Evolutionary conservation across 1,284 basidiomycete species (phyloP).

Genomic region (Naganishia sp.): DNA sequence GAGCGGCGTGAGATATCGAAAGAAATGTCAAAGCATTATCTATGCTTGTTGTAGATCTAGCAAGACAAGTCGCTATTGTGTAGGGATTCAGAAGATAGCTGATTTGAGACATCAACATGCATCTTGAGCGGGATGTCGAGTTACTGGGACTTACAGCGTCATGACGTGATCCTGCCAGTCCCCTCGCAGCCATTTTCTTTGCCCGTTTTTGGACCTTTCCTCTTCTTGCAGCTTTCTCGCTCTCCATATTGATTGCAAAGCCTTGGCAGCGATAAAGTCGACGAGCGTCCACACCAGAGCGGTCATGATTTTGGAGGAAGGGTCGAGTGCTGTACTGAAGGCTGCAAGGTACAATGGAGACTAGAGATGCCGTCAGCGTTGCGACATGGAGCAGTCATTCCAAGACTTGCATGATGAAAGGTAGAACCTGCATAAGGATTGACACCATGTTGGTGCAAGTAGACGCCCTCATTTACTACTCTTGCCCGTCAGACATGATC

Average conservation of each 20-base stretch:
- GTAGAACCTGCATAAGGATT: constrained; percentile 82
- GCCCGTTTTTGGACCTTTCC: neutral
- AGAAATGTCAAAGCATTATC: constrained; percentile 72
- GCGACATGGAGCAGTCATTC: neutral
- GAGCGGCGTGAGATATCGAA: constrained; percentile 69
- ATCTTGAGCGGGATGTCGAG: neutral
- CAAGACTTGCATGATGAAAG: constrained; percentile 71
- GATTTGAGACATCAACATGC: neutral
- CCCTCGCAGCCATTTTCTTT: constrained; percentile 30
- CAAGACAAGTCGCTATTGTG: constrained; percentile 72
- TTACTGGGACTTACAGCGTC: constrained; percentile 59
- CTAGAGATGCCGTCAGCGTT: constrained; percentile 53
- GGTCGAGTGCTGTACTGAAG: constrained; percentile 68
- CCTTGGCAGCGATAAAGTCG: constrained; percentile 68
- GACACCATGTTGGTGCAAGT: constrained; percentile 68
- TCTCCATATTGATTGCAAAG: constrained; percentile 68
- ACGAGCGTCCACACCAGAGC: constrained; percentile 69
- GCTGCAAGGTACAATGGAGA: constrained; percentile 77
- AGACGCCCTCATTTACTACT: constrained; percentile 82
- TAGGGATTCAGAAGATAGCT: constrained; percentile 91
- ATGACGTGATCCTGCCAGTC: constrained; percentile 62
- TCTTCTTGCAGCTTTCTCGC: constrained; percentile 49
- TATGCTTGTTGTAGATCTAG: constrained; percentile 75
- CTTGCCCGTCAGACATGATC: neutral
- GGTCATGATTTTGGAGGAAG: constrained; percentile 55